Conservation (phyloP, 192 early-diverging fungal genomes). For the Rhizophagus prolifer region DNA sequence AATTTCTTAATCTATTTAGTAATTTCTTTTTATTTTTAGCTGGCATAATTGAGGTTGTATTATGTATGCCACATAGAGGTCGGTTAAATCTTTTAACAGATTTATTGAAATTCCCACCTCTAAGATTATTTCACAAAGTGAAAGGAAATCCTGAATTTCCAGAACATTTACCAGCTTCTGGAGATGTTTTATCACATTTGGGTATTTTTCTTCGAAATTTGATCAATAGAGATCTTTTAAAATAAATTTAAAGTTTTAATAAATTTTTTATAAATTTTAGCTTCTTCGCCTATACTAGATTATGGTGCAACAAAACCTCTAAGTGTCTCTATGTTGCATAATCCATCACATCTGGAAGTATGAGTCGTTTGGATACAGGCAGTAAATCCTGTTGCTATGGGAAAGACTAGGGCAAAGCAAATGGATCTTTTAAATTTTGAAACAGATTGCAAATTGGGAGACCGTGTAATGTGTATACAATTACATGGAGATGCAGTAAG, state of each 20-base stretch:
- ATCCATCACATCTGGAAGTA: conserved; percentile 92
- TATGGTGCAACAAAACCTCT: conserved; percentile 65
- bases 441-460: conserved; percentile 81
- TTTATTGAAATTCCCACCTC: conserved; percentile 77
- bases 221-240: neutral
- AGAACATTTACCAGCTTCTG: conserved; percentile 68
- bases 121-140: conserved; percentile 89
- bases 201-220: conserved; percentile 31
- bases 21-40: conserved; percentile 39
- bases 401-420: conserved; percentile 94
- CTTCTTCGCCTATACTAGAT: conserved; percentile 74
- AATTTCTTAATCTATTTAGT: neutral
- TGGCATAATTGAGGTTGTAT: conserved; percentile 78
- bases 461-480: conserved; percentile 91
- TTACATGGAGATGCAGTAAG: conserved; percentile 92
- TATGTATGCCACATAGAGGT: conserved; percentile 97
- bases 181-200: conserved; percentile 91
- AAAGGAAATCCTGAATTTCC: conserved; percentile 93
- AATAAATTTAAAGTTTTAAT: neutral
- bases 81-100: conserved; percentile 91
- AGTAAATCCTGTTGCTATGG: conserved; percentile 93
- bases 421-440: conserved; percentile 69
- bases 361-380: conserved; percentile 40
- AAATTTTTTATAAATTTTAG: conserved; percentile 34
- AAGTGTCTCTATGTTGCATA: conserved; percentile 89